phyloP scores from a whole-genome alignment of 441 rosid species.

The Populus hybrid region DNA sequence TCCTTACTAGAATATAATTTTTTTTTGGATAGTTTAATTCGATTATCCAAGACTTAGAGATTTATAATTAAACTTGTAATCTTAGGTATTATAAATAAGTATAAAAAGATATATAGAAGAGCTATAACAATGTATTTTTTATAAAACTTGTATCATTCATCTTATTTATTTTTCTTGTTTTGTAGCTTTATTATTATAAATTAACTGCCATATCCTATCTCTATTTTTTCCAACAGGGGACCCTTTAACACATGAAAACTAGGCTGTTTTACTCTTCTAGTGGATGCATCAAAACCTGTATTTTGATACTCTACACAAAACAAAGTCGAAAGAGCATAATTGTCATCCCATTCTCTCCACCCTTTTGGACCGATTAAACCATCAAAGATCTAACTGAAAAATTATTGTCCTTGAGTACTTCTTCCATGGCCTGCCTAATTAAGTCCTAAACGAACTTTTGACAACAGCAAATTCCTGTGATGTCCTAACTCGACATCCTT shows the following conservation, averaged over 20 bases:
- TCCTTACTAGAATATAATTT: too few species aligned
- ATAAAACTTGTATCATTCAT: rapidly evolving
- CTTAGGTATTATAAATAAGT: rapidly evolving
- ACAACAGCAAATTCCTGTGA: conserved; percentile 36
- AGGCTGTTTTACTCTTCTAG: conserved; percentile 50
- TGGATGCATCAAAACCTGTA: conserved; percentile 41
- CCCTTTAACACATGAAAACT: conserved; percentile 55
- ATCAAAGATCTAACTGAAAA: conserved; percentile 51
- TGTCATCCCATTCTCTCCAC: conserved; percentile 58
- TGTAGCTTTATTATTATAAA: too few species aligned
- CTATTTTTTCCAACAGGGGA: background rate
- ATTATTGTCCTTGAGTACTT: too few species aligned
- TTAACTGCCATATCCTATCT: too few species aligned
- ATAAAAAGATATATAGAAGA: too few species aligned
- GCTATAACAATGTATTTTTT: too few species aligned
- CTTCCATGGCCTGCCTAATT: too few species aligned
- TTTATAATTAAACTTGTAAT: rapidly evolving
- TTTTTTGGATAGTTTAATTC: rapidly evolving
- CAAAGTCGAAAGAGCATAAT: conserved; percentile 51
- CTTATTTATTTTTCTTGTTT: too few species aligned
- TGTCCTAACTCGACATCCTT: conserved; percentile 41
- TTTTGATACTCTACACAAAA: conserved; percentile 65
- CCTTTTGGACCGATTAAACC: conserved; percentile 55
- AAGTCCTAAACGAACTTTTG: conserved; percentile 35
- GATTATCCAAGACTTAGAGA: rapidly evolving